These are phyloP conservation scores for Scutellaria minor DNA, from an alignment of 257 asterid species.

Conservation along the genomic window DNA sequence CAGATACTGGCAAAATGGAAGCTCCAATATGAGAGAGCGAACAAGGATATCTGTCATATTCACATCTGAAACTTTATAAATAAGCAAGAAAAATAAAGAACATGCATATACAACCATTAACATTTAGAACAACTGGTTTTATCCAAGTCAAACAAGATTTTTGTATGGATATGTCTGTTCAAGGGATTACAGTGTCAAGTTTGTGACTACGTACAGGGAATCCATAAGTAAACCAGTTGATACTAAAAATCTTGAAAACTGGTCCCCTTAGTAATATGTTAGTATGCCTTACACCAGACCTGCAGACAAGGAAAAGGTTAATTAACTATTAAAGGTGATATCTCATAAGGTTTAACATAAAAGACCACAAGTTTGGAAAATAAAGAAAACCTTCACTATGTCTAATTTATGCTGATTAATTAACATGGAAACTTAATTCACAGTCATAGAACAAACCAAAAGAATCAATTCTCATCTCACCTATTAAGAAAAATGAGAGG, in stretches of 20 bases:
- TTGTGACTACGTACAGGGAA: constrained; percentile 65
- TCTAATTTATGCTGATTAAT: neutral
- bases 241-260: constrained; percentile 78
- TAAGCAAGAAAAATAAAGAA: constrained; percentile 41
- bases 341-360: neutral
- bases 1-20: constrained; percentile 98
- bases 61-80: constrained; percentile 52
- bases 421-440: constrained; percentile 20
- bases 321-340: constrained; percentile 11
- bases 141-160: constrained; percentile 26
- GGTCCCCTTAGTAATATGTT: constrained; percentile 74
- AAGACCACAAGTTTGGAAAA: neutral
- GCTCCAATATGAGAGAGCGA: constrained; percentile 98
- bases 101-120: constrained; percentile 25
- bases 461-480: neutral
- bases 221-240: constrained; percentile 93
- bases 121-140: constrained; percentile 2
- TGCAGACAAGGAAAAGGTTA: constrained; percentile 40
- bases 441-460: constrained; percentile 10
- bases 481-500: neutral
- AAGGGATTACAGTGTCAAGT: constrained; percentile 31
- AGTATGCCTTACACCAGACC: constrained; percentile 92
- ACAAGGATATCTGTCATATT: constrained; percentile 88
- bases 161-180: neutral
- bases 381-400: neutral